Percentiles rank a stretch among this genome's conserved stretches.
phyloP scores from a whole-genome alignment of 2,329 filamentous ascomycete species.

The Tolypocladium sp. region DNA sequence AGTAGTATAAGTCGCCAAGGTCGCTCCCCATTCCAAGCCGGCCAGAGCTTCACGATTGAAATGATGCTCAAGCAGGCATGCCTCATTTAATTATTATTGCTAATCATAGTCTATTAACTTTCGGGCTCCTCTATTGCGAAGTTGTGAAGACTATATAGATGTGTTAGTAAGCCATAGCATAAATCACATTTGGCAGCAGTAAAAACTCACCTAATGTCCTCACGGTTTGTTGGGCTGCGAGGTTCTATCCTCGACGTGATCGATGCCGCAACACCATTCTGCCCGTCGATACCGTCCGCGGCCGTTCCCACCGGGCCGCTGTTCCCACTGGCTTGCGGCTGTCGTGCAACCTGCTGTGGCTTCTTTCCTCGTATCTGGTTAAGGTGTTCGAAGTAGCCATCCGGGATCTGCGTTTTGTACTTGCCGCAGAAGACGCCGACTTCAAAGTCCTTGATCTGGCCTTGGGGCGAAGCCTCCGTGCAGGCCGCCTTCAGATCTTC shows the following conservation, averaged over 20 bases:
- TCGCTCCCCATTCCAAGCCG: too few species aligned
- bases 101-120: neutral
- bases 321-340: neutral
- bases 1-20: too few species aligned
- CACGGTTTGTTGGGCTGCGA: neutral
- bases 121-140: neutral
- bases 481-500: conserved; percentile 75
- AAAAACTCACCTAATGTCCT: neutral
- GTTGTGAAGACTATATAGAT: neutral
- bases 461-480: conserved; percentile 54
- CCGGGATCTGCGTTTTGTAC: conserved; percentile 72
- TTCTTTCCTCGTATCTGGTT: conserved; percentile 63
- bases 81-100: neutral
- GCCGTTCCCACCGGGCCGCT: neutral
- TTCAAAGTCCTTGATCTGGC: conserved; percentile 59
- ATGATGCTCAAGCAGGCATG: neutral
- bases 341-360: neutral
- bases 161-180: neutral
- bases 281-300: neutral
- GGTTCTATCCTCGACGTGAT: neutral
- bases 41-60: too few species aligned
- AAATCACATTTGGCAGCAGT: neutral
- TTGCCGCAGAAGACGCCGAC: conserved; percentile 86
- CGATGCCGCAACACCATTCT: neutral
- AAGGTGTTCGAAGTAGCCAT: conserved; percentile 75